Conservation (phyloP, 169 alveolate species). For the Eimeria nieschulzi region DNA sequence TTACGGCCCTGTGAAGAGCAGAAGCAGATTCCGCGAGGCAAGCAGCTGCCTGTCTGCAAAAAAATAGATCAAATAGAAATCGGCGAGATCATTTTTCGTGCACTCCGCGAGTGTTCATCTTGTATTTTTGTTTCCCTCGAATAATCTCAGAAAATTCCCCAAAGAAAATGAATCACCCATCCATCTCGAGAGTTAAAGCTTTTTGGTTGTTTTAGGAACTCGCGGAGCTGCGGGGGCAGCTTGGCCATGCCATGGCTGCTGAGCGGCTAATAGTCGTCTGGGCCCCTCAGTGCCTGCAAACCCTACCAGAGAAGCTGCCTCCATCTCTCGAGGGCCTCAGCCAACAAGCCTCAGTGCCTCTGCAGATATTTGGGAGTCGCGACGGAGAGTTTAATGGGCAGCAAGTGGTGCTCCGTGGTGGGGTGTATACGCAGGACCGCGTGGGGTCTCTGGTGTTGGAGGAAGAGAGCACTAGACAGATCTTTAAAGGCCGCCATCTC, state of each 20-base stretch:
- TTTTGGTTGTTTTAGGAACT: neutral
- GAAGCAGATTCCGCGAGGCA: constrained; percentile 53
- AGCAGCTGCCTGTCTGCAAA: neutral
- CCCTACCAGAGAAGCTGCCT: constrained; percentile 31
- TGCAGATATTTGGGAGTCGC: constrained; percentile 16
- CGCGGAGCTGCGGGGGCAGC: constrained; percentile 4
- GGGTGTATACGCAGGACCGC: constrained; percentile 61
- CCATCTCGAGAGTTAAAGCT: no score
- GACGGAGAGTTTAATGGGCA: constrained; percentile 26
- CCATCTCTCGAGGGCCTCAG: neutral
- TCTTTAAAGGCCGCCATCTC: constrained; percentile 51
- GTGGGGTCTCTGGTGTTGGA: constrained; percentile 25
- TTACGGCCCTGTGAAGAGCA: constrained; percentile 30
- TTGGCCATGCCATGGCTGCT: neutral
- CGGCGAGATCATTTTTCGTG: no score
- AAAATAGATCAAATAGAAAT: no score
- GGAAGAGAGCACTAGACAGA: constrained; percentile 9
- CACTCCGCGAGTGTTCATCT: no score
- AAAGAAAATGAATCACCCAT: no score
- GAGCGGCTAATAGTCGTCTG: constrained; percentile 33
- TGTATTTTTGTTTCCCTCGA: no score
- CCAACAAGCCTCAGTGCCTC: constrained; percentile 8
- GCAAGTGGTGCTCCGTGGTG: constrained; percentile 56
- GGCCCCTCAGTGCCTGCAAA: constrained; percentile 41
- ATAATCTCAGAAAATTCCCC: no score